Conservation (phyloP, 345 rosid genomes). For the Eucalyptus coolabah region DNA sequence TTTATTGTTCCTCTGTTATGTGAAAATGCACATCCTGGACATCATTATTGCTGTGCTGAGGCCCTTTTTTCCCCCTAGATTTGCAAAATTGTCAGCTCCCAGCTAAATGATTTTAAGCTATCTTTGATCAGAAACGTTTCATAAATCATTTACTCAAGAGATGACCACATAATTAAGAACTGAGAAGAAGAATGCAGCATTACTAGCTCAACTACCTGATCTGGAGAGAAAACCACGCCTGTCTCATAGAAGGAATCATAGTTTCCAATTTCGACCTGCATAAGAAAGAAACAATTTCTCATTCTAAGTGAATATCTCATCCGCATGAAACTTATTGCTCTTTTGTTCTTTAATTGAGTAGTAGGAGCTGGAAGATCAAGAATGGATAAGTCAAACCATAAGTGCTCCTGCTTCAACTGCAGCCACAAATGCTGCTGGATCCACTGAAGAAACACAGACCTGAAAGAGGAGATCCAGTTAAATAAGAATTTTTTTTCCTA, state of each 20-base stretch:
- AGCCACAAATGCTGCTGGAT: constrained; percentile 31
- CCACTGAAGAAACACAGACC: constrained; percentile 65
- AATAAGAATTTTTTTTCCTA: background rate
- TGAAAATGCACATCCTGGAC: background rate
- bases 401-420: constrained; percentile 54
- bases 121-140: background rate
- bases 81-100: background rate
- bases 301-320: background rate
- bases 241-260: constrained; percentile 49
- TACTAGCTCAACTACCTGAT: constrained; percentile 24
- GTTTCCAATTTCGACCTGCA: constrained; percentile 60
- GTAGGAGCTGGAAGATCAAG: background rate
- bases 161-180: background rate
- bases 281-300: background rate
- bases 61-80: background rate
- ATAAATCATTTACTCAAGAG: background rate
- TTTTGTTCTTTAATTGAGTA: background rate
- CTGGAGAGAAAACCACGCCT: constrained; percentile 31
- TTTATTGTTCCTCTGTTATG: background rate
- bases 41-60: background rate
- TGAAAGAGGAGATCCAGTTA: background rate
- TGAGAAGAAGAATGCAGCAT: background rate
- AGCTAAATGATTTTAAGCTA: background rate
- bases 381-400: constrained; percentile 22
- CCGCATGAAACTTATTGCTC: background rate